Percentiles rank a stretch among this genome's conserved stretches.
phyloP scores from a whole-genome alignment of 2,329 filamentous ascomycete genomes.

The Fusarium graminum region DNA sequence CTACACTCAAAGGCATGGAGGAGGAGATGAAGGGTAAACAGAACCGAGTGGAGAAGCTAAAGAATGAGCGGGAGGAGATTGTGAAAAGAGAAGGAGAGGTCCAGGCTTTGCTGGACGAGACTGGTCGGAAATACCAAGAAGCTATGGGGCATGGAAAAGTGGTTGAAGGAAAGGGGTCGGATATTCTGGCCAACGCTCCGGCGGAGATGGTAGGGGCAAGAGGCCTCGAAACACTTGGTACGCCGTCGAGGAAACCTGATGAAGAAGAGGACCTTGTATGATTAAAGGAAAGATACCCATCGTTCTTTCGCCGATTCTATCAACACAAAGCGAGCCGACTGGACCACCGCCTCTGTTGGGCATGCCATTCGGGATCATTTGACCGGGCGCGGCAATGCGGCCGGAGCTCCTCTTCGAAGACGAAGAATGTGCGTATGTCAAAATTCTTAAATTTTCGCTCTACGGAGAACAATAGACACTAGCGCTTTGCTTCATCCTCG shows the following conservation, averaged over 20 bases:
- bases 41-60: conserved; percentile 73
- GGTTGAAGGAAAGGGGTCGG: conserved; percentile 40
- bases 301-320: neutral
- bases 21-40: conserved; percentile 70
- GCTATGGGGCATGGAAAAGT: conserved; percentile 54
- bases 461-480: neutral
- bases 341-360: neutral
- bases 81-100: conserved; percentile 80
- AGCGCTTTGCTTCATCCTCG: neutral
- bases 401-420: neutral
- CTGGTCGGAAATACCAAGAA: conserved; percentile 73
- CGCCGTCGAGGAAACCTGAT: conserved; percentile 45
- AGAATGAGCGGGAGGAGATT: conserved; percentile 77
- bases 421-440: neutral
- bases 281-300: neutral
- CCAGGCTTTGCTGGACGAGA: conserved; percentile 83
- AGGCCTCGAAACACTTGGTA: conserved; percentile 55
- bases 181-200: conserved; percentile 29
- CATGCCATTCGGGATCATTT: neutral
- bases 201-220: conserved; percentile 50
- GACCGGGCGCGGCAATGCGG: no score
- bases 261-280: conserved; percentile 40
- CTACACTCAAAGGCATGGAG: conserved; percentile 73
- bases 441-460: neutral
- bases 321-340: neutral